Conservation (phyloP, 2,329 filamentous ascomycete species). For the Fusarium robinianum region DNA sequence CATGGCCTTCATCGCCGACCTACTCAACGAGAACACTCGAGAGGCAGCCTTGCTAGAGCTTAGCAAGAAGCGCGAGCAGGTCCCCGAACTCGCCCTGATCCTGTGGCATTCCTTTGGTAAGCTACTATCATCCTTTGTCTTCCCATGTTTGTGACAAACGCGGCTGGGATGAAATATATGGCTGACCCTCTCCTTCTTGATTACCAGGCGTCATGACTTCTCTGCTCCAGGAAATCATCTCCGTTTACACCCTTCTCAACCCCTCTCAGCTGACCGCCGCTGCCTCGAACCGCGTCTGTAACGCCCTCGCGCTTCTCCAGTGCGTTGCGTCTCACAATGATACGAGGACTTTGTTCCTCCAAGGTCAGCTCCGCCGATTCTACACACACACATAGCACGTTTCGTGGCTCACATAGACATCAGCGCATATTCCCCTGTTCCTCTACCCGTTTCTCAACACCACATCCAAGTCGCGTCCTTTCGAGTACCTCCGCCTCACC, state of each 20-base stretch:
- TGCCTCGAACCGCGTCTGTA: slow-evolving; percentile 97
- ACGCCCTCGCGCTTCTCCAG: slow-evolving; percentile 91
- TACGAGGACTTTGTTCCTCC: slow-evolving; percentile 89
- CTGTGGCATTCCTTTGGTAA: slow-evolving; percentile 98
- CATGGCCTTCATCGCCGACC: slow-evolving; percentile 89
- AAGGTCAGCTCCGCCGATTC: slow-evolving; percentile 63
- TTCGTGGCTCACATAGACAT: slow-evolving; percentile 22
- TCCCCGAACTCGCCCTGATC: slow-evolving; percentile 92
- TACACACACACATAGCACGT: not conserved
- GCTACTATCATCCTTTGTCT: slow-evolving; percentile 38
- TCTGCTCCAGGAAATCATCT: slow-evolving; percentile 96
- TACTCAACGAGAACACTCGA: slow-evolving; percentile 83
- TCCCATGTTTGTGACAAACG: not conserved
- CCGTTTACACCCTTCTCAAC: slow-evolving; percentile 94
- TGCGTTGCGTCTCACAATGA: slow-evolving; percentile 98
- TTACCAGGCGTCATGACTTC: slow-evolving; percentile 91
- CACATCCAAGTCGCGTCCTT: slow-evolving; percentile 95
- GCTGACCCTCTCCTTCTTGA: slow-evolving; percentile 17
- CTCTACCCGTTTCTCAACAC: slow-evolving; percentile 98
- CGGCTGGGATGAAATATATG: slow-evolving; percentile 14
- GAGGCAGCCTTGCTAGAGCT: slow-evolving; percentile 92
- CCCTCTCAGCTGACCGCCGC: slow-evolving; percentile 96
- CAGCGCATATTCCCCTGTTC: slow-evolving; percentile 96
- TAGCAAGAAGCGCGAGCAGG: slow-evolving; percentile 98
- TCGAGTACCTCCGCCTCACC: slow-evolving; percentile 95